These are phyloP conservation scores for Podochytrium sp. DNA, from an alignment of 192 early-diverging fungal genomes.

Conservation along the genomic window DNA sequence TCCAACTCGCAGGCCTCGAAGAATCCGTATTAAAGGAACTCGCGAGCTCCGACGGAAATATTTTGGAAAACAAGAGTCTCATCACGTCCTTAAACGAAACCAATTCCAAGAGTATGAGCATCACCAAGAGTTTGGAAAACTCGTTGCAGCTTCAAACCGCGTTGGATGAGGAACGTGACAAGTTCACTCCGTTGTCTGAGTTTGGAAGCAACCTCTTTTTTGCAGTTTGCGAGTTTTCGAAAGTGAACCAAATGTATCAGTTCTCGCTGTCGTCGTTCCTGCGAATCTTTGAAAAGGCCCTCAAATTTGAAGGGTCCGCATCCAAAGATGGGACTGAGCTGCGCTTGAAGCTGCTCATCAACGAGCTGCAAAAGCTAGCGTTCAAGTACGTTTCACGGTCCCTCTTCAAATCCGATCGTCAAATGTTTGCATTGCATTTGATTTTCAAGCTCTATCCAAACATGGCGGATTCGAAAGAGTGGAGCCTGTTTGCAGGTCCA, in stretches of 20 bases:
- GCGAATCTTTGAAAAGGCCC: slow-evolving; percentile 49
- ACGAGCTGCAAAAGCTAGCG: slow-evolving; percentile 47
- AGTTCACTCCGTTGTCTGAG: slow-evolving; percentile 50
- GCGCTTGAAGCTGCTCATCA: slow-evolving; percentile 48
- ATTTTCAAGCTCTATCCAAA: slow-evolving; percentile 41
- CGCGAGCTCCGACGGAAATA: slow-evolving; percentile 61
- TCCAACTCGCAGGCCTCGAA: slow-evolving; percentile 56
- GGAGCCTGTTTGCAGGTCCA: slow-evolving; percentile 53
- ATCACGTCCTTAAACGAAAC: slow-evolving; percentile 59
- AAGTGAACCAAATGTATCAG: slow-evolving; percentile 62
- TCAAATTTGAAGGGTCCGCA: slow-evolving; percentile 42
- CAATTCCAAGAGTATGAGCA: slow-evolving; percentile 57
- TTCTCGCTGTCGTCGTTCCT: slow-evolving; percentile 56
- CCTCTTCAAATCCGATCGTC: slow-evolving; percentile 58
- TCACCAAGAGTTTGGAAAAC: slow-evolving; percentile 50
- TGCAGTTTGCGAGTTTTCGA: slow-evolving; percentile 51
- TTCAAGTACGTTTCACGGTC: slow-evolving; percentile 52
- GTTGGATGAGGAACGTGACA: slow-evolving; percentile 60
- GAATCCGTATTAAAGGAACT: slow-evolving; percentile 58
- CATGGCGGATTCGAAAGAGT: slow-evolving; percentile 56
- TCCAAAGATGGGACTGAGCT: slow-evolving; percentile 49
- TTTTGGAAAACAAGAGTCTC: slow-evolving; percentile 61
- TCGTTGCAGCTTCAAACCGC: slow-evolving; percentile 52
- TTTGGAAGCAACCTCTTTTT: slow-evolving; percentile 58
- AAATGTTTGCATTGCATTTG: slow-evolving; percentile 57